Base-by-base conservation (phyloP, 257 asterid genomes). In the Misopates orontium region DNA sequence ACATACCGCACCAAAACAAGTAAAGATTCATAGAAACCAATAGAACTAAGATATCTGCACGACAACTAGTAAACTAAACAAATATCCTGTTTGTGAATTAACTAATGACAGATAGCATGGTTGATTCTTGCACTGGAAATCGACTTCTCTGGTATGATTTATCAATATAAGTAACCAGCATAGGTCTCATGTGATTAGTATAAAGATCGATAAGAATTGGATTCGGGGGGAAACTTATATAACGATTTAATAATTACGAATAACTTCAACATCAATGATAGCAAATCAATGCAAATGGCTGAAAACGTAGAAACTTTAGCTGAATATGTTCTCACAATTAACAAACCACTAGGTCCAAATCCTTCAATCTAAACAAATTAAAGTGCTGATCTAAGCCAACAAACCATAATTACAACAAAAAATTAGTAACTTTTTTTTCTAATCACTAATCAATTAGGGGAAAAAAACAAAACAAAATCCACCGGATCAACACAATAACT, bases 401-500 rank as follows among this genome's bases (percentile, higher is more conserved):
- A 36, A 5, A 36, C 4, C 42, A 36, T 3, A 36, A 36, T 36
- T 9, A 36, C 42, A 36, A 8, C 10, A 36, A 5, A 36, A 28
- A n/a, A n/a, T n/a, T 36, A 3, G 42, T 1, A 1, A 3, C 42
- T 3, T 36, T 36, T 4, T 4, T 8, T 3, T 9, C 42, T 3
- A 36, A 36, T 36, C 10, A 3, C 42, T 3, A 36, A 1, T 36
- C 8, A 10, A 8, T 36, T 36, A 1, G n/a, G n/a, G n/a, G 11
- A 8, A 36, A 36, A 36, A 4, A 36, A 5, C 8, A 36, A 4
- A 36, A 7, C 48, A 13, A 66, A 52, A 66, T 58, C 25, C 15
- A 51, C 57, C 60, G 50, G 57, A 68, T 68, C 71, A 45, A 28
- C 64, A 56, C 15, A 36, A 28, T 28, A 28, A 36, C 10, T 36